These are phyloP conservation scores for Colletotrichum destructivum DNA, from an alignment of 2,329 filamentous ascomycete genomes.

Conservation along the genomic window DNA sequence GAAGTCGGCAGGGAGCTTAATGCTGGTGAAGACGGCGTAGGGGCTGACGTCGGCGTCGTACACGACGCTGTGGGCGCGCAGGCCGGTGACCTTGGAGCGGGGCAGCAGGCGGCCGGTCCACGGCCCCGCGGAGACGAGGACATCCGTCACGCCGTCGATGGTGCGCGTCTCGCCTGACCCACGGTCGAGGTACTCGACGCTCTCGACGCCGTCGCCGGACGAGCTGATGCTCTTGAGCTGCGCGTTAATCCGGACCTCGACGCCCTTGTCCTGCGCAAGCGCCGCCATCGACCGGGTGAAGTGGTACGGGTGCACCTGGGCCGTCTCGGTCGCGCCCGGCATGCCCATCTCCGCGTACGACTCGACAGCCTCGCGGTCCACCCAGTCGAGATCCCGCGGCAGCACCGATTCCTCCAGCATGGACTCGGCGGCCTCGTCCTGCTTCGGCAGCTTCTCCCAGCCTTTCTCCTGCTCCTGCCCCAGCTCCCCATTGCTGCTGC, in stretches of 20 bases:
- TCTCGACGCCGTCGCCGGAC: slow-evolving; percentile 66
- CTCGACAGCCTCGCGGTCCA: slow-evolving; percentile 76
- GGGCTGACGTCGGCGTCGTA: slow-evolving; percentile 77
- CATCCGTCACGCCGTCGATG: slow-evolving; percentile 65
- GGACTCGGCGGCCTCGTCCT: slow-evolving; percentile 63
- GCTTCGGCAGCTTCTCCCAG: slow-evolving; percentile 76
- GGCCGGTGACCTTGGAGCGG: slow-evolving; percentile 68
- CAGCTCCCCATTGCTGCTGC: too few relatives aligned
- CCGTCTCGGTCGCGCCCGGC: slow-evolving; percentile 79
- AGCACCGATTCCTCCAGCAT: slow-evolving; percentile 72
- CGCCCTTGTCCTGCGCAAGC: slow-evolving; percentile 79
- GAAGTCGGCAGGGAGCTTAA: slow-evolving; percentile 79
- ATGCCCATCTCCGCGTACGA: slow-evolving; percentile 87
- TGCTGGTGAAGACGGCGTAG: slow-evolving; percentile 89
- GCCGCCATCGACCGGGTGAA: slow-evolving; percentile 90
- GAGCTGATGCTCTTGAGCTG: slow-evolving; percentile 78
- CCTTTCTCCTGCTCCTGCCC: slow-evolving; percentile 55
- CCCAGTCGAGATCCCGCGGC: slow-evolving; percentile 88
- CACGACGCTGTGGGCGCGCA: slow-evolving; percentile 77
- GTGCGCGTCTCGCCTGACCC: slow-evolving; percentile 52
- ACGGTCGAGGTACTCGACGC: slow-evolving; percentile 73
- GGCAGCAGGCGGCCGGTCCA: slow-evolving; percentile 76
- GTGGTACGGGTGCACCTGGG: slow-evolving; percentile 92
- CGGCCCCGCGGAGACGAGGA: slow-evolving; percentile 71
- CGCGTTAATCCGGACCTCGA: slow-evolving; percentile 76